Conservation (phyloP, 2,329 filamentous ascomycete genomes). For the Ceratocystis ficicola region DNA sequence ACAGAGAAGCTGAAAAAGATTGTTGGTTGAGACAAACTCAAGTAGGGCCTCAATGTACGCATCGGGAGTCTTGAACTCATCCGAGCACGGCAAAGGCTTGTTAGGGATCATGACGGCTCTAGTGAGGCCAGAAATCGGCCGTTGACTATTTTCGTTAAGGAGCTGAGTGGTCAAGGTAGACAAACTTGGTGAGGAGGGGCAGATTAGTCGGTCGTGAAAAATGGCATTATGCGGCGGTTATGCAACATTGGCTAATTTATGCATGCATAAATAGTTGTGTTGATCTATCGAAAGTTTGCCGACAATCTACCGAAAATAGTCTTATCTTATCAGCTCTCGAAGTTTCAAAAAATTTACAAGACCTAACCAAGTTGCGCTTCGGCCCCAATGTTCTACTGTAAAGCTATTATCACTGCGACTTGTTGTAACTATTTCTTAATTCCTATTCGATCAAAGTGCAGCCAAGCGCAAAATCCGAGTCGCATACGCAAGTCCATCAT, state of each 20-base stretch:
- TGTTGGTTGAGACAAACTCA: slow-evolving; percentile 59
- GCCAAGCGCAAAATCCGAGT: background rate
- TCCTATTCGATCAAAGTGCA: background rate
- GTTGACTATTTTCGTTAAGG: background rate
- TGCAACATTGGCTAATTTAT: background rate
- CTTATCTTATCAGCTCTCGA: slow-evolving; percentile 16
- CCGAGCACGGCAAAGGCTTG: slow-evolving; percentile 53
- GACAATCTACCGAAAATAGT: background rate
- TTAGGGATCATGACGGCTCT: slow-evolving; percentile 35
- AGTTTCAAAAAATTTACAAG: slow-evolving; percentile 19
- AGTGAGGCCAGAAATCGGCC: background rate
- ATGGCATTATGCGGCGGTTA: background rate
- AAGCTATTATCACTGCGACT: background rate
- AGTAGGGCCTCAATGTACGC: slow-evolving; percentile 70
- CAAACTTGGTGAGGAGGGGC: slow-evolving; percentile 12
- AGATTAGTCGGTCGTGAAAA: background rate
- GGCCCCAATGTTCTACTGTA: background rate
- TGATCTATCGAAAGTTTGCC: background rate
- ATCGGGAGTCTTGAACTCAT: slow-evolving; percentile 58
- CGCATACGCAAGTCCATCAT: background rate
- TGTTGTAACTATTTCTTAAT: background rate
- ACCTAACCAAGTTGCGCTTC: slow-evolving; percentile 1
- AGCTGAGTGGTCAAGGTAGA: background rate
- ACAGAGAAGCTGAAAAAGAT: slow-evolving; percentile 75
- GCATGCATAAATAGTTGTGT: background rate